Evolutionary conservation across 805 yeast genomes (phyloP), one percentile per base, ranked within the genome.

Genomic region (Candida alai): DNA sequence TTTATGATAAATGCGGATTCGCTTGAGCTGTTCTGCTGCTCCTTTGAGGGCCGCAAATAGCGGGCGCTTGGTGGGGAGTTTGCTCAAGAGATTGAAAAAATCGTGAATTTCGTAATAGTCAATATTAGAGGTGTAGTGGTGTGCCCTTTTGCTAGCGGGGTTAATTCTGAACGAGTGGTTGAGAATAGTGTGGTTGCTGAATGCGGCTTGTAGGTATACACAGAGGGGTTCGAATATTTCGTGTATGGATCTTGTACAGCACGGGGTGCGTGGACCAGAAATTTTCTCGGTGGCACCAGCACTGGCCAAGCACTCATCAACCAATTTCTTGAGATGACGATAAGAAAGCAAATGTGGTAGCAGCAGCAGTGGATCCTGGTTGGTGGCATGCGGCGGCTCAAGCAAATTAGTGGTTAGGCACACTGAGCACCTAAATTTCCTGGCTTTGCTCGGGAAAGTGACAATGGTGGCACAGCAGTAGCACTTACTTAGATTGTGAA

Each of bases 41-140:
- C 80, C 74, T 4, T 62, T 45, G 13, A 86, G 52, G 22, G 87
- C 64, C 32, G 65, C 68, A 42, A 62, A 73, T 35, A 77, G 65
- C 0, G 90, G 90, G 35, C 74, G 62, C 42, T 68, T 73, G 0
- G 86, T 72, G 0, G 88, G 85, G 3, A 83, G 56, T 14, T 58
- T 56, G 19, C 67, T 44, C 6, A 84, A 37, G 3, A 73, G 38
- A 0, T 54, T 39, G 52, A 76, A 84, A 14, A 71, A 65, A 15
- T 63, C 51, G 1, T 56, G 55, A 4, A 84, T 49, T 17, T 76
- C 77, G 2, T 48, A 49, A 35, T 62, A 64, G 47, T 83, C 64
- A 7, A 85, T 47, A 28, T 75, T 76, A 5, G 76, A 65, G 13
- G 60, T 53, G 2, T 73, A 61, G 45, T 54, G 75, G 49, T 61